Conservation (phyloP, 1,284 basidiomycete genomes). For the Boletus sp. region DNA sequence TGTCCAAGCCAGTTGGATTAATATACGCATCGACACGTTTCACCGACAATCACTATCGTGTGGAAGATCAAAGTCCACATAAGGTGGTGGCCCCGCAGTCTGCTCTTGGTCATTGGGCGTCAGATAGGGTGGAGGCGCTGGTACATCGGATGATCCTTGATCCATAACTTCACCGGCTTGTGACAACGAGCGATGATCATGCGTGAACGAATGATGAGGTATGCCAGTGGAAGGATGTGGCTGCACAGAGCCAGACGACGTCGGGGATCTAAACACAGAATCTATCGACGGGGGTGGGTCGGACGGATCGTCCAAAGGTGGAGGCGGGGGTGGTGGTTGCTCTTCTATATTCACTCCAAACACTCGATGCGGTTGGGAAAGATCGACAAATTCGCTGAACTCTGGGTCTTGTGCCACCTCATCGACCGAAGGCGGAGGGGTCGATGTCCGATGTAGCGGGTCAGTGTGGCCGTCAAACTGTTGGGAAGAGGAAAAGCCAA, state of each 20-base stretch:
- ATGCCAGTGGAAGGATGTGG: slow-evolving; percentile 36
- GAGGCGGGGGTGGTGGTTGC: slow-evolving; percentile 65
- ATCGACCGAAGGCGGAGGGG: slow-evolving; percentile 68
- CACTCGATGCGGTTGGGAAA: slow-evolving; percentile 53
- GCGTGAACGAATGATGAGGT: slow-evolving; percentile 33
- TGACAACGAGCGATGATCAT: slow-evolving; percentile 22
- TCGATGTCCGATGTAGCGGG: slow-evolving; percentile 53
- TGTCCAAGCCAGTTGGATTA: neutral
- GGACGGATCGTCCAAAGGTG: slow-evolving; percentile 79
- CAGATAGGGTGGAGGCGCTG: slow-evolving; percentile 51
- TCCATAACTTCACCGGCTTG: slow-evolving; percentile 31
- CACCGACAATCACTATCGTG: slow-evolving; percentile 12
- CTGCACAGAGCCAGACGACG: slow-evolving; percentile 41
- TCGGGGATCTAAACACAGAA: slow-evolving; percentile 66
- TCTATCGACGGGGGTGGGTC: slow-evolving; percentile 81
- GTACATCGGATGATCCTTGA: slow-evolving; percentile 37
- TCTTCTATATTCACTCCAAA: slow-evolving; percentile 55
- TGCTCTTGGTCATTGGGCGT: slow-evolving; percentile 37
- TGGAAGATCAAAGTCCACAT: slow-evolving; percentile 38
- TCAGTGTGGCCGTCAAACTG: slow-evolving; percentile 78
- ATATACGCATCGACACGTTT: neutral
- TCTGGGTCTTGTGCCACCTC: slow-evolving; percentile 64
- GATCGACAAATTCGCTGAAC: slow-evolving; percentile 58
- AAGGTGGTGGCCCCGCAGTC: slow-evolving; percentile 39
- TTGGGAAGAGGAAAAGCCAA: slow-evolving; percentile 63